Conservation (phyloP, 352 stramenopile species). For the Pythium periplocum region DNA sequence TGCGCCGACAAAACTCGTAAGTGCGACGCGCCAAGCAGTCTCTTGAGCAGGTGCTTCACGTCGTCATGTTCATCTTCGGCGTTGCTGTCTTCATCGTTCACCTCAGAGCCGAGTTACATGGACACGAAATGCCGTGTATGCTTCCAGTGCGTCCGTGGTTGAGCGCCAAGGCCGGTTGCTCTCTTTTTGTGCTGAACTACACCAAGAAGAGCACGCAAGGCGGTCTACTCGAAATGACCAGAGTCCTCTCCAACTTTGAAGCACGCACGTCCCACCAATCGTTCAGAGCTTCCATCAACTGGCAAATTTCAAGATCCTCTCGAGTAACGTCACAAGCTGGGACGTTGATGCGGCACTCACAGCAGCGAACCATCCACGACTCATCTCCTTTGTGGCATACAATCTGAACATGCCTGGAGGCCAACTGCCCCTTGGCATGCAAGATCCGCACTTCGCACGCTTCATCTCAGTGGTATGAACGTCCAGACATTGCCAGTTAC, state of each 20-base stretch:
- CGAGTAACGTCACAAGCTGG: background rate
- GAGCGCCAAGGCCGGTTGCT: background rate
- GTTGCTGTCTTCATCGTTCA: background rate
- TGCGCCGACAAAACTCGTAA: too few species aligned
- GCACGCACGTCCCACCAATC: background rate
- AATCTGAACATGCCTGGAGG: background rate
- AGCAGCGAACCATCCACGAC: background rate
- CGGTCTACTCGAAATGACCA: background rate
- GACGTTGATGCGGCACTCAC: background rate
- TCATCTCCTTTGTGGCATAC: background rate
- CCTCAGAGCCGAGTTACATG: background rate
- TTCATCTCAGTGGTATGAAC: background rate
- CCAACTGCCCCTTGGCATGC: background rate
- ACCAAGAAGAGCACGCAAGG: background rate
- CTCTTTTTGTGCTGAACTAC: background rate
- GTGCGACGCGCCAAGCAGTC: too few species aligned
- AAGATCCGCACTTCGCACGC: background rate
- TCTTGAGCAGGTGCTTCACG: background rate
- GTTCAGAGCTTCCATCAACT: conserved; percentile 1
- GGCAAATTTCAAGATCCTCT: background rate
- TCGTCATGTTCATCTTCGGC: background rate
- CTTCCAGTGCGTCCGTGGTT: background rate
- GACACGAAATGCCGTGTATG: background rate
- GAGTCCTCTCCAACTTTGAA: background rate
- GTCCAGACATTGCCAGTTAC: background rate